phyloP scores from a whole-genome alignment of 306 rosid species.

The Quercus wislizeni region DNA sequence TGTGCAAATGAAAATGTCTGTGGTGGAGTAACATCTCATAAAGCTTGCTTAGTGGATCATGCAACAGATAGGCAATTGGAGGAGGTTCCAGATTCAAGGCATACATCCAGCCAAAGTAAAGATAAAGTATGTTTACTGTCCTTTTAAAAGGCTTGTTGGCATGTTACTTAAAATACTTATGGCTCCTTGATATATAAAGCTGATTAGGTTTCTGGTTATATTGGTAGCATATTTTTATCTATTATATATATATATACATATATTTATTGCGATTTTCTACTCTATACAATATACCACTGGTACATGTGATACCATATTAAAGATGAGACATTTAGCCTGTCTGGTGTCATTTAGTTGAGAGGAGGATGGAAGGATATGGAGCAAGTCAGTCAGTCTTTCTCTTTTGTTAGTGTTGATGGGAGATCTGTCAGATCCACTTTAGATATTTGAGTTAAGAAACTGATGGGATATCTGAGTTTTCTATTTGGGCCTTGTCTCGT shows the following conservation, averaged over 20 bases:
- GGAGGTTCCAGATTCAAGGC: conserved; percentile 30
- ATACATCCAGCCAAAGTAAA: conserved; percentile 17
- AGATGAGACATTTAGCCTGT: not conserved
- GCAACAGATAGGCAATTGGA: conserved; percentile 35
- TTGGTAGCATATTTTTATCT: not conserved
- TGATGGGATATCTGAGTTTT: not conserved
- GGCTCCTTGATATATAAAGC: not conserved
- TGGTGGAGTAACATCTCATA: conserved; percentile 27
- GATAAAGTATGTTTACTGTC: conserved; percentile 34
- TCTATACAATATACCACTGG: not conserved
- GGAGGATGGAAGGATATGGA: not conserved
- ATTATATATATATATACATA: not conserved
- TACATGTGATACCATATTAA: not conserved
- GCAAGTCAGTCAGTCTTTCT: not conserved
- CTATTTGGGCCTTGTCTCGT: not conserved
- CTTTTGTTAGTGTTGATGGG: not conserved
- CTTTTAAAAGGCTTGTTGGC: conserved; percentile 14
- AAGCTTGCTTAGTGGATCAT: conserved; percentile 29
- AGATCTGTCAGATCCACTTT: not conserved
- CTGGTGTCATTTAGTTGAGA: not conserved
- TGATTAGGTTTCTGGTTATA: not conserved
- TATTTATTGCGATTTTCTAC: not conserved
- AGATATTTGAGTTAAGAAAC: not conserved
- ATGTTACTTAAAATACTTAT: conserved; percentile 16
- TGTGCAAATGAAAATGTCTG: conserved; percentile 22